phyloP scores from a whole-genome alignment of 148 eudicot genomes.

The Chenopodium berlandieri region DNA sequence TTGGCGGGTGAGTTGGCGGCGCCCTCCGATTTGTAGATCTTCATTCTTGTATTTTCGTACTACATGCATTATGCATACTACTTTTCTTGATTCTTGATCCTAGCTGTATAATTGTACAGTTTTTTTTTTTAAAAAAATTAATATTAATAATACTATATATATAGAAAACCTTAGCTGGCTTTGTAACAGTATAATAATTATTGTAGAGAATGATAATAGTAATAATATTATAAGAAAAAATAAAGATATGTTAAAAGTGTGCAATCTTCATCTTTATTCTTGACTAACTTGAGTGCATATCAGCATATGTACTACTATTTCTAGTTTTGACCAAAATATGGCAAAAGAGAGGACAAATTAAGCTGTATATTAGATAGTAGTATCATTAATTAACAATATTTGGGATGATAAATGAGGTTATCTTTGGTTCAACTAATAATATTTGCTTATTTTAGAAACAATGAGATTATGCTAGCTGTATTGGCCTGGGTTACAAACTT shows the following conservation, averaged over 20 bases:
- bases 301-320: neutral
- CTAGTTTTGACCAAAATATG: conserved; percentile 12
- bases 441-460: too few relatives aligned
- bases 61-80: neutral
- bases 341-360: neutral
- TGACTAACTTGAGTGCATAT: neutral
- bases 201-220: neutral
- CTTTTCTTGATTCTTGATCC: neutral
- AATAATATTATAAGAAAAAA: neutral
- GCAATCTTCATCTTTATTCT: conserved; percentile 10
- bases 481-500: too few relatives aligned
- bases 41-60: neutral
- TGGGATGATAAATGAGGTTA: neutral
- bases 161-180: neutral
- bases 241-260: conserved; percentile 15
- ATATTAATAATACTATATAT: neutral
- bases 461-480: too few relatives aligned
- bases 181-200: conserved; percentile 8
- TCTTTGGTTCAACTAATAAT: too few relatives aligned
- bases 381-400: neutral
- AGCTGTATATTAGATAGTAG: neutral
- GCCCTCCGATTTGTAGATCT: neutral
- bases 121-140: neutral
- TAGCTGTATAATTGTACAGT: neutral
- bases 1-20: neutral